A percentile compares a stretch with the other conserved stretches of the same genome.
Conservation (phyloP, 2,329 filamentous ascomycete species). For the Trichoderma semiorbis region DNA sequence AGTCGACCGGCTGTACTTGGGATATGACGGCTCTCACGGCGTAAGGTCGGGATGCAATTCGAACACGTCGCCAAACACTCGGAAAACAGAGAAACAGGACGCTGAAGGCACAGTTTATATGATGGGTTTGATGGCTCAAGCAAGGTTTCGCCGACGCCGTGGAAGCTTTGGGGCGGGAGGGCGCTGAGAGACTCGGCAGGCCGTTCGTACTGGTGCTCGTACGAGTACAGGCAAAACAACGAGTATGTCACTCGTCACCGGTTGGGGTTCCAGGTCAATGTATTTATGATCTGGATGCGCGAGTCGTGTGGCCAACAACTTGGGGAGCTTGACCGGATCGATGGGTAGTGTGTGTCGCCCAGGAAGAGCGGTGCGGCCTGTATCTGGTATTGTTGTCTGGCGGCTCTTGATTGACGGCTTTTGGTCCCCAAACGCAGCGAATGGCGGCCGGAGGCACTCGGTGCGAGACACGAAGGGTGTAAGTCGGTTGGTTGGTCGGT, state of each 20-base stretch:
- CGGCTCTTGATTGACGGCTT: conserved; percentile 7
- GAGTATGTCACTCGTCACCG: not conserved
- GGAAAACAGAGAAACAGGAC: not conserved
- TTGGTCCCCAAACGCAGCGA: conserved; percentile 14
- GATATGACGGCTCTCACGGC: not conserved
- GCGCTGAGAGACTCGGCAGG: not conserved
- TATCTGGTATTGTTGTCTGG: conserved; percentile 13
- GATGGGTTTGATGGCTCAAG: not conserved
- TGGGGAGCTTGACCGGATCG: not conserved
- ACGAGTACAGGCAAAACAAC: not conserved
- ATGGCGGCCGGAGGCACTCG: not conserved
- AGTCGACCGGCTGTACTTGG: not conserved
- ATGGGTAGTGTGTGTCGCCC: conserved; percentile 2
- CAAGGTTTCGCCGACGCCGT: not conserved
- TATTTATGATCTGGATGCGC: conserved; percentile 8
- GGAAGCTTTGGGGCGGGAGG: not conserved
- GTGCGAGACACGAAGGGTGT: conserved; percentile 18
- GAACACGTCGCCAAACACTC: not conserved
- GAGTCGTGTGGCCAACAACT: conserved; percentile 5
- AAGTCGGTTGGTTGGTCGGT: conserved; percentile 21
- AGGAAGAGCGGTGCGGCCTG: conserved; percentile 1
- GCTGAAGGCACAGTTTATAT: not conserved
- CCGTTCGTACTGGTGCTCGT: not conserved
- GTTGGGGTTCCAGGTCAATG: not conserved
- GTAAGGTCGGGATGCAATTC: not conserved